A percentile compares a stretch with the other conserved stretches of the same genome.
These are phyloP conservation scores for Linanthus parryae DNA, from an alignment of 148 eudicot genomes.

Conservation along the genomic window DNA sequence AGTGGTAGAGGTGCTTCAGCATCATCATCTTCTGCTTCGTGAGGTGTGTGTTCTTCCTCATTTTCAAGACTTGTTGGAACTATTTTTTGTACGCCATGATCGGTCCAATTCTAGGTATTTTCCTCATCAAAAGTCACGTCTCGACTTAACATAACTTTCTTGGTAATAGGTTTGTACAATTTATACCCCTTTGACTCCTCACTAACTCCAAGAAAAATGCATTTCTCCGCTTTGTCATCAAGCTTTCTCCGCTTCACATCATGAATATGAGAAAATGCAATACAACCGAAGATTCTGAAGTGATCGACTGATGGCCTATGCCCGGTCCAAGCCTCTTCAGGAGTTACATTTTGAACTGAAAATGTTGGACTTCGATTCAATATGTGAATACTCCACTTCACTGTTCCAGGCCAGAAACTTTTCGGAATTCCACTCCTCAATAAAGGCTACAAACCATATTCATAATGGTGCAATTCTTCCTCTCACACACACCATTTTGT, in stretches of 20 bases:
- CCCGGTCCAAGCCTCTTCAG: slow-evolving; percentile 1
- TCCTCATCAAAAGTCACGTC: slow-evolving; percentile 7
- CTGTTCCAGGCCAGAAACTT: not conserved
- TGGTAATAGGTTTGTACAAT: not conserved
- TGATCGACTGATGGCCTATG: not conserved
- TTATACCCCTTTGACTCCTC: not conserved
- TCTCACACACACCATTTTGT: slow-evolving; percentile 1
- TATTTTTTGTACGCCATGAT: not conserved
- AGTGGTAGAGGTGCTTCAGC: not conserved
- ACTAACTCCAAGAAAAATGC: slow-evolving; percentile 8
- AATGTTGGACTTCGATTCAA: not conserved
- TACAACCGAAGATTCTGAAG: slow-evolving; percentile 2
- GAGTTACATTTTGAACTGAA: not conserved
- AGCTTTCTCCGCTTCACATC: slow-evolving; percentile 4
- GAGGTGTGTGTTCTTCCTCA: not conserved
- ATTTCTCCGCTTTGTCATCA: slow-evolving; percentile 1
- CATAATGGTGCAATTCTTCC: slow-evolving; percentile 3
- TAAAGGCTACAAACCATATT: slow-evolving; percentile 1
- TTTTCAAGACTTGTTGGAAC: not conserved
- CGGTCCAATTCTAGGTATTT: not conserved
- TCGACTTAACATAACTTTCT: not conserved
- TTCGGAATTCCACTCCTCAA: not conserved
- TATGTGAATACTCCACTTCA: not conserved
- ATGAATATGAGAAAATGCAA: slow-evolving; percentile 12
- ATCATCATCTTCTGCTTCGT: too few relatives aligned